Conservation (phyloP, 345 rosid species). For the Punica granatum region DNA sequence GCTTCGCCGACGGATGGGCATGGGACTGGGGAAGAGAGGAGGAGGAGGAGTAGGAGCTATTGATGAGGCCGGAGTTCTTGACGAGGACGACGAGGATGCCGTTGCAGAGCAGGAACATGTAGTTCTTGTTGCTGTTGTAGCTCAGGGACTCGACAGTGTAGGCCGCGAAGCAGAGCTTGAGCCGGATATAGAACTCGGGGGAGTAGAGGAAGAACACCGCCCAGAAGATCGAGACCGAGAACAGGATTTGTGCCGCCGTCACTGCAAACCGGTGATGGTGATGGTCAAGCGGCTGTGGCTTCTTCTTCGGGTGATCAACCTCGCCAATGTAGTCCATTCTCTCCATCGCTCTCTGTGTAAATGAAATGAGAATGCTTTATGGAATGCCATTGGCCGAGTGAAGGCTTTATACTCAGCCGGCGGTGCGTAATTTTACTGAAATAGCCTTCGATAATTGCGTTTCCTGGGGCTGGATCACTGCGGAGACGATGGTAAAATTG, state of each 20-base stretch:
- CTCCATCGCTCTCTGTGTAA: background rate
- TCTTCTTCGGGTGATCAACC: background rate
- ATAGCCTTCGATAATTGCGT: background rate
- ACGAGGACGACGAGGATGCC: conserved; percentile 49
- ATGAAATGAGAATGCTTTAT: background rate
- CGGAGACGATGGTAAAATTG: background rate
- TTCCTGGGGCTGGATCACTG: background rate
- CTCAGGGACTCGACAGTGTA: conserved; percentile 14
- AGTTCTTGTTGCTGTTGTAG: conserved; percentile 36
- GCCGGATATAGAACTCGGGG: conserved; percentile 7
- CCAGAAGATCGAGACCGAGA: conserved; percentile 30
- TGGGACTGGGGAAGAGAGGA: background rate
- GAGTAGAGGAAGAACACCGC: conserved; percentile 23
- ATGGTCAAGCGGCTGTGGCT: background rate
- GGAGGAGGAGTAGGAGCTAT: conserved; percentile 5
- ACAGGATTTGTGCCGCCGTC: conserved; percentile 22
- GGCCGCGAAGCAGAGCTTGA: conserved; percentile 13
- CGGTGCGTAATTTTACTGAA: background rate
- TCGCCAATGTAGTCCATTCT: background rate
- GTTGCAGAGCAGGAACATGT: conserved; percentile 63
- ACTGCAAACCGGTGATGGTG: background rate
- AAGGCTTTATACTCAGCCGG: background rate
- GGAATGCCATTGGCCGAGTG: background rate
- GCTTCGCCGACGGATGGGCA: background rate
- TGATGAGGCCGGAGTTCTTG: conserved; percentile 32